Evolutionary conservation across 768 basidiomycete genomes (phyloP).

Genomic region (Vishniacozyma victoriae): DNA sequence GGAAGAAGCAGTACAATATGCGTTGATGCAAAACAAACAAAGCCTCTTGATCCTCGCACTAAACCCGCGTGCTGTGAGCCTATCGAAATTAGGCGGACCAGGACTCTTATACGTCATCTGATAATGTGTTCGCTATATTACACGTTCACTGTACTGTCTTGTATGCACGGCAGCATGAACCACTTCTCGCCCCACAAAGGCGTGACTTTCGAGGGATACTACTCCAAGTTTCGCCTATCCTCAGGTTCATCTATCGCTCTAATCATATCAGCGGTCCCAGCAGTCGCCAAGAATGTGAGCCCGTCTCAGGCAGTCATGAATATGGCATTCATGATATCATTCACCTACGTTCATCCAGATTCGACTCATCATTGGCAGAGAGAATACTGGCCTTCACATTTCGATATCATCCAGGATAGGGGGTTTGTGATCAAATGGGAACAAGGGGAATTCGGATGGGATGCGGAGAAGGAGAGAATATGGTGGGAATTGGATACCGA

Average conservation of each 20-base stretch:
- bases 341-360: conserved; percentile 18
- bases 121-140: too few species aligned
- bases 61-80: too few species aligned
- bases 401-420: conserved; percentile 1
- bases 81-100: too few species aligned
- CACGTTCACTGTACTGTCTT: too few species aligned
- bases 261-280: conserved; percentile 30
- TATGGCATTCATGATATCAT: conserved; percentile 18
- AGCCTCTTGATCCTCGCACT: too few species aligned
- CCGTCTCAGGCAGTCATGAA: background rate
- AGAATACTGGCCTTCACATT: conserved; percentile 16
- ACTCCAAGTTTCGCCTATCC: conserved; percentile 29
- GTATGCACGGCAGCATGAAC: too few species aligned
- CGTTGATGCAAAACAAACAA: too few species aligned
- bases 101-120: too few species aligned
- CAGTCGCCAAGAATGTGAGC: background rate
- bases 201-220: conserved; percentile 29
- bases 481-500: conserved; percentile 9
- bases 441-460: conserved; percentile 15
- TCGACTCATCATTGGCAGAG: conserved; percentile 8
- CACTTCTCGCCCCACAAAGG: conserved; percentile 21
- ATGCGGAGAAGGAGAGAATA: conserved; percentile 3
- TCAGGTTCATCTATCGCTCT: conserved; percentile 27
- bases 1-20: too few species aligned
- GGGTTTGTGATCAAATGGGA: conserved; percentile 21